Base-by-base conservation (phyloP, 192 early-diverging fungal genomes). In the Gamsiella multidivaricata region DNA sequence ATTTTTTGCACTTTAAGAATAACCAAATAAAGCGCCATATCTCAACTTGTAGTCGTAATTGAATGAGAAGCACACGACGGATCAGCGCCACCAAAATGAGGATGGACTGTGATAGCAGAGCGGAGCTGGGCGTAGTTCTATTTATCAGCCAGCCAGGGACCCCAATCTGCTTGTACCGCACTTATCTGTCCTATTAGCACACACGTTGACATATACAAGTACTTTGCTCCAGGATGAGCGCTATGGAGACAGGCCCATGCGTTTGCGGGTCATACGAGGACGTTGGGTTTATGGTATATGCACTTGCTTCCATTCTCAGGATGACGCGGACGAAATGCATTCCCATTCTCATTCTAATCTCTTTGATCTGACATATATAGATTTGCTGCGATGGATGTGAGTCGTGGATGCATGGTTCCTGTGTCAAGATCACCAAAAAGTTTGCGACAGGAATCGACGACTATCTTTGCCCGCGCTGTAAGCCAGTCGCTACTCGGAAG, bases 391-490 rank as follows among this genome's bases (percentile, higher is more conserved):
- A 71, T 20, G 54, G 26, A 18, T 71, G 69, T 36, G 60, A 71
- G 23, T 51, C 61, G 10, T 71, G 69, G 69, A 71, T 71, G 69
- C 69, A 71, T 62, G 69, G 69, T 29, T 53, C 60, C 0, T 71
- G 69, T 56, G 53, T 71, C 9, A 55, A 62, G 8, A 43, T 71
- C 29, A 56, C 69, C 14, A 63, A 71, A 39, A 46, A 26, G 17
- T 57, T 50, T 33, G 52, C 69, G 2, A 51, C 34, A 25, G 69
- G 54, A 28, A 63, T 71, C 42, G 69, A 71, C 31, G 23, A 43
- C 33, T 71, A 63, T 18, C 57, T 34, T 54, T 71, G 69, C 17
- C 54, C 69, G 18, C 69, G 60, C 7, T 71, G 69, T 31, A 34
- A 25, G 18, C 55, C 46, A 42, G 10, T 1, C 10, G 2, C 52